These are phyloP conservation scores for Rostrohypoxylon terebratum DNA, from an alignment of 495 filamentous ascomycete genomes.

Conservation along the genomic window DNA sequence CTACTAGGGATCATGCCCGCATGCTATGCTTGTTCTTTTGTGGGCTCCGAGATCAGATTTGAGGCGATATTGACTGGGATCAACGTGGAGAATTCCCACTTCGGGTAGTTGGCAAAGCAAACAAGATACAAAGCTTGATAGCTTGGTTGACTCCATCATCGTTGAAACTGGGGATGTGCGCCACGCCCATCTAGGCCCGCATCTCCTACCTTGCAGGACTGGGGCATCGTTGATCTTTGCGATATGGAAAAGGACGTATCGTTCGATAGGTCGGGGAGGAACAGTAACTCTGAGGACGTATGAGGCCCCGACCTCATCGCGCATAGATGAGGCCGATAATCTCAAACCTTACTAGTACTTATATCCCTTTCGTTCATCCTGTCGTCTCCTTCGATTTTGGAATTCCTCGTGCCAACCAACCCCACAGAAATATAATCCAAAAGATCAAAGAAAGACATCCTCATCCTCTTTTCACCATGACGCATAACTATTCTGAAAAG, in stretches of 20 bases:
- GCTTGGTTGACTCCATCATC: conserved; percentile 37
- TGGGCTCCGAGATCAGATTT: conserved; percentile 33
- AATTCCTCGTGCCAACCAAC: conserved; percentile 41
- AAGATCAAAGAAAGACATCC: conserved; percentile 36
- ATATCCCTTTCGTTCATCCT: conserved; percentile 36
- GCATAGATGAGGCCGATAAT: conserved; percentile 19
- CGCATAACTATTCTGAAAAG: conserved; percentile 39
- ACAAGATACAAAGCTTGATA: conserved; percentile 36
- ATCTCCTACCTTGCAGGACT: conserved; percentile 35
- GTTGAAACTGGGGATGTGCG: conserved; percentile 39
- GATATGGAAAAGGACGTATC: conserved; percentile 34
- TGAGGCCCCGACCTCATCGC: conserved; percentile 11
- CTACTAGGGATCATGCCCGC: conserved; percentile 13
- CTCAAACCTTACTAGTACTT: conserved; percentile 32
- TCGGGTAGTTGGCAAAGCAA: conserved; percentile 37
- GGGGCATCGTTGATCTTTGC: conserved; percentile 34
- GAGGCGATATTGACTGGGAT: conserved; percentile 35
- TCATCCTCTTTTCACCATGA: conserved; percentile 41
- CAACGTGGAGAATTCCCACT: conserved; percentile 32
- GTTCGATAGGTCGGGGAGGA: conserved; percentile 36
- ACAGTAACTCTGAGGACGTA: conserved; percentile 13
- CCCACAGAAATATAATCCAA: conserved; percentile 26
- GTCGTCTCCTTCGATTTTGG: conserved; percentile 26
- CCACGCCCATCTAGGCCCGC: conserved; percentile 34
- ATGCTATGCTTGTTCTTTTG: conserved; percentile 3